phyloP scores from a whole-genome alignment of 257 asterid genomes.

The Solanum sitiens region DNA sequence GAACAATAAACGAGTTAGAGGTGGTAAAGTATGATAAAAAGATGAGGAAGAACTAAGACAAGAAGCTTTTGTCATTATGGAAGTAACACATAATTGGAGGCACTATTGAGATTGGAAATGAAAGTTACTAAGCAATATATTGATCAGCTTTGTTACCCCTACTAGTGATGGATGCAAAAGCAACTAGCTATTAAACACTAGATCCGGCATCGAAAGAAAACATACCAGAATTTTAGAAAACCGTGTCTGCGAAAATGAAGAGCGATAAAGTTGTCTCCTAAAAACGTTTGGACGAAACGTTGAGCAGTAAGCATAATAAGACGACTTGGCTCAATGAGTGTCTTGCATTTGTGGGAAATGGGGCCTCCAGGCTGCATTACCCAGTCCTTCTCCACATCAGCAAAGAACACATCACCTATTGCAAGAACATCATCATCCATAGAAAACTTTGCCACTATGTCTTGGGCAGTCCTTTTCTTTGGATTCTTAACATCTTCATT shows the following conservation, averaged over 20 bases:
- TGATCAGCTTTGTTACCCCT: not conserved
- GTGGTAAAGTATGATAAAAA: not conserved
- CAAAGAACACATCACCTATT: slow-evolving; percentile 92
- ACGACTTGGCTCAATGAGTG: slow-evolving; percentile 85
- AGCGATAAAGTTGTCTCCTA: slow-evolving; percentile 76
- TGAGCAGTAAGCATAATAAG: slow-evolving; percentile 89
- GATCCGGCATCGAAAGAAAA: not conserved
- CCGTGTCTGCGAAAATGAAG: slow-evolving; percentile 98
- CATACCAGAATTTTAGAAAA: slow-evolving; percentile 93
- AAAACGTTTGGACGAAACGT: slow-evolving; percentile 85
- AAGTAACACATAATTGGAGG: not conserved
- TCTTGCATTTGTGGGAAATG: slow-evolving; percentile 76
- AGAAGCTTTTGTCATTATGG: not conserved
- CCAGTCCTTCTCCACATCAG: slow-evolving; percentile 83
- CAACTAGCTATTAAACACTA: not conserved
- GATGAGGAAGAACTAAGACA: not conserved
- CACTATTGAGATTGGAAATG: not conserved
- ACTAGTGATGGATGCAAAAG: not conserved
- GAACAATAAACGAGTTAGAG: not conserved
- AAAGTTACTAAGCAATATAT: not conserved
- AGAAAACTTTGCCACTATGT: slow-evolving; percentile 57
- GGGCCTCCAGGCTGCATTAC: slow-evolving; percentile 99
- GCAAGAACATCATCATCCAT: slow-evolving; percentile 72
- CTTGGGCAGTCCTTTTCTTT: slow-evolving; percentile 42
- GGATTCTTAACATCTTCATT: slow-evolving; percentile 87